Evolutionary conservation across 108 stramenopile genomes (phyloP), one percentile per base, ranked within the genome.

Genomic region (Conticribra weissflogii): DNA sequence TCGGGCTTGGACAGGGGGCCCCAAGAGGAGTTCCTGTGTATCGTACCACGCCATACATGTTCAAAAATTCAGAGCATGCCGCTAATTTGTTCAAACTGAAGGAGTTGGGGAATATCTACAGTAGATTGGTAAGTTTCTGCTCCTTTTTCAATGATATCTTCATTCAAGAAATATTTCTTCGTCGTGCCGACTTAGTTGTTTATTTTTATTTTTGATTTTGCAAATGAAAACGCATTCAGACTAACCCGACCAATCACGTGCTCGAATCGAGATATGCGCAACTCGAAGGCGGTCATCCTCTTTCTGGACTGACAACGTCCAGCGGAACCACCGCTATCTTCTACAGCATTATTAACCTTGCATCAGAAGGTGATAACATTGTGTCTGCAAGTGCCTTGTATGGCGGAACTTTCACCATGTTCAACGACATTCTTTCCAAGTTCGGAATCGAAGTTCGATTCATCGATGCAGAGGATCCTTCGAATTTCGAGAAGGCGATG

Each of bases 31-130:
- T 88, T 46, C 94, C 96, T 0, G 25, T 97, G 3, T 86, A 88
- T 61, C 83, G 84, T 18, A 88, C 96, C 2, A 86, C 90, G 7
- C 80, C 88, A 16, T 97, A 73, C 74, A 63, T 72, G 44, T 97
- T 97, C 71, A 77, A 82, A 49, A 61, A 61, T 58, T 76, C 91
- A 12, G 91, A 92, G 50, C 91, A 94, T 70, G 96, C 88, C 5
- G 93, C 88, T 12, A 77, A 84, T 45, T 81, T 97, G 61, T 97
- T 97, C 73, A 81, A 73, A 24, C 69, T 97, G 64, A 66, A 88
- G 41, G 92, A 96, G 69, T 66, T 95, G 28, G 97, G 97, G 16
- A 88, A 90, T 77, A 96, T 96, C 52, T 96, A 96, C 82, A 79
- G 66, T 25, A 58, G 72, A 18, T 19, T 70, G 14, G 54, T 74